Percentiles rank a stretch among this genome's conserved stretches.
Conservation (phyloP, 495 filamentous ascomycete genomes). For the Lasiosphaeris hirsuta region DNA sequence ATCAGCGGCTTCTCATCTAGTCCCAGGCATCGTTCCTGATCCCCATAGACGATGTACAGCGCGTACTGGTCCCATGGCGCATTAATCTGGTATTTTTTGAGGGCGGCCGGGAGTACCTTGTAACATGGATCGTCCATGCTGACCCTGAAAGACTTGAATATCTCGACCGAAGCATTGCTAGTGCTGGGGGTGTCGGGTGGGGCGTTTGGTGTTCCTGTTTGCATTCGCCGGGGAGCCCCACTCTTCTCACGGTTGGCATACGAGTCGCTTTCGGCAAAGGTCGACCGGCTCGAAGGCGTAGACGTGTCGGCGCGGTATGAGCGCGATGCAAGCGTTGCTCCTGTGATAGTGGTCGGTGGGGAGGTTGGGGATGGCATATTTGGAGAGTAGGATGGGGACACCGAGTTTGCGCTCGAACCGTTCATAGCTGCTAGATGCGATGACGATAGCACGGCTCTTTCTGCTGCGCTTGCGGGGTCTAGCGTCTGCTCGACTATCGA, state of each 20-base stretch:
- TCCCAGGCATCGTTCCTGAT: conserved; percentile 90
- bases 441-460: conserved; percentile 65
- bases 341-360: conserved; percentile 48
- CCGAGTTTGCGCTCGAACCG: conserved; percentile 49
- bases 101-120: conserved; percentile 90
- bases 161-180: conserved; percentile 66
- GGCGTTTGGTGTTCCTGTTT: conserved; percentile 35
- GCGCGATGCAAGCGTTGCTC: conserved; percentile 54
- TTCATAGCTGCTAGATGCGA: conserved; percentile 74
- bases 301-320: conserved; percentile 48
- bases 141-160: conserved; percentile 97
- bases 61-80: conserved; percentile 96
- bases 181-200: conserved; percentile 45
- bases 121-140: conserved; percentile 97
- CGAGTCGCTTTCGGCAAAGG: conserved; percentile 49
- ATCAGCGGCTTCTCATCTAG: conserved; percentile 90
- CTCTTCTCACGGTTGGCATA: conserved; percentile 43
- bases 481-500: conserved; percentile 55
- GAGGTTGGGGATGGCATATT: conserved; percentile 84
- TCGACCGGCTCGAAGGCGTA: conserved; percentile 44
- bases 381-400: conserved; percentile 62
- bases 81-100: conserved; percentile 98
- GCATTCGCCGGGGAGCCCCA: conserved; percentile 43
- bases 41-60: conserved; percentile 94
- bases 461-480: conserved; percentile 51